These are phyloP conservation scores for Styphnolobium japonicum DNA, from an alignment of 306 rosid genomes.

Conservation along the genomic window DNA sequence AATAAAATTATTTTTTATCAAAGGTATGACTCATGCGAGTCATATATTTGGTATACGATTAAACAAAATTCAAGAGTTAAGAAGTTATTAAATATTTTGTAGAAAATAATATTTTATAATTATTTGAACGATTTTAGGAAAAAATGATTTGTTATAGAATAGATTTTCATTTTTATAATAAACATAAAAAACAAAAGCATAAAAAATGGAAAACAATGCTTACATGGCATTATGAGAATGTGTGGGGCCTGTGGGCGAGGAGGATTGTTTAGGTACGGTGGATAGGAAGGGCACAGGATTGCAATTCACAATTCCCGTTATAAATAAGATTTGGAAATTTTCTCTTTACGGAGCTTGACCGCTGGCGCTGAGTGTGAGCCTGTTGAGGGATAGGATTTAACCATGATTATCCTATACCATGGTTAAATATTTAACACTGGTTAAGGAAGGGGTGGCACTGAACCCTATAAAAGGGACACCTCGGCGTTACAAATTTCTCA, in stretches of 20 bases:
- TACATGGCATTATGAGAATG: background rate
- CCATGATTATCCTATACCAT: slow-evolving; percentile 24
- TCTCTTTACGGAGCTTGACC: slow-evolving; percentile 22
- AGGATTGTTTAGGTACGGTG: background rate
- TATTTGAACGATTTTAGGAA: too few relatives aligned
- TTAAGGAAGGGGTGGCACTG: slow-evolving; percentile 10
- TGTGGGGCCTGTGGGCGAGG: background rate
- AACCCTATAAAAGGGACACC: slow-evolving; percentile 46
- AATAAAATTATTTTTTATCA: too few relatives aligned
- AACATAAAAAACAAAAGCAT: too few relatives aligned
- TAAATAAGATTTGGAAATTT: slow-evolving; percentile 2
- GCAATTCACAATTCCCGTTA: background rate
- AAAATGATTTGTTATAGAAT: too few relatives aligned
- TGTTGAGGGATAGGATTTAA: slow-evolving; percentile 42
- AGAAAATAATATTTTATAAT: too few relatives aligned
- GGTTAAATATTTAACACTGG: slow-evolving; percentile 24
- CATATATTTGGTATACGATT: too few relatives aligned
- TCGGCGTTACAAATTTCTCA: background rate
- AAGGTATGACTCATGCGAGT: too few relatives aligned
- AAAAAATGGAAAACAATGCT: too few relatives aligned
- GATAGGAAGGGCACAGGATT: slow-evolving; percentile 5
- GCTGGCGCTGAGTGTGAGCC: too few relatives aligned
- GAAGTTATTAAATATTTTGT: too few relatives aligned
- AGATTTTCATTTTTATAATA: too few relatives aligned
- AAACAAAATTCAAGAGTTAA: too few relatives aligned